Conservation (phyloP, 1,139 yeast genomes). For the Wickerhamiella infanticola region DNA sequence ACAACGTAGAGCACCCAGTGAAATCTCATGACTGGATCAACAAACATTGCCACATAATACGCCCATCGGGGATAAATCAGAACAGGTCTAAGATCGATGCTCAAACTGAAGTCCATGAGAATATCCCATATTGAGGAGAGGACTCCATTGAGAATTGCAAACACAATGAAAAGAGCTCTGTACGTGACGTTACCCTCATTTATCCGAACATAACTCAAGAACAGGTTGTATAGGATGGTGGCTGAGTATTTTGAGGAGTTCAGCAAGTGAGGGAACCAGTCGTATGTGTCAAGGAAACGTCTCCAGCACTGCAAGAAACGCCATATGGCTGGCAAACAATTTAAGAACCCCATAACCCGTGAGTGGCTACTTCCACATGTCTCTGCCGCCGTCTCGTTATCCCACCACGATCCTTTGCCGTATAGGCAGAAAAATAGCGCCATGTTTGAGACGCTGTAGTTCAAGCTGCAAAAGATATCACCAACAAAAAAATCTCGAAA, state of each 20-base stretch:
- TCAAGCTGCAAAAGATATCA: slow-evolving; percentile 74
- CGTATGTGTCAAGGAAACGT: slow-evolving; percentile 86
- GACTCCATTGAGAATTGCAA: slow-evolving; percentile 61
- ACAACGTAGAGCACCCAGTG: slow-evolving; percentile 77
- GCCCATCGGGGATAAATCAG: slow-evolving; percentile 41
- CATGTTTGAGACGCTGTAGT: slow-evolving; percentile 74
- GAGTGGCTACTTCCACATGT: slow-evolving; percentile 70
- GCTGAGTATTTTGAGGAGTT: slow-evolving; percentile 65
- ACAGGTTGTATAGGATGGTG: slow-evolving; percentile 51
- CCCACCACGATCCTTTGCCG: slow-evolving; percentile 27
- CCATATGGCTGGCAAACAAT: slow-evolving; percentile 78
- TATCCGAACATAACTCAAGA: slow-evolving; percentile 71
- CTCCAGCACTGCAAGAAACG: slow-evolving; percentile 80
- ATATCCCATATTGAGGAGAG: slow-evolving; percentile 74
- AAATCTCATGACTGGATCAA: slow-evolving; percentile 61
- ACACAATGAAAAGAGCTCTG: slow-evolving; percentile 47
- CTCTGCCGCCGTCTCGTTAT: slow-evolving; percentile 33
- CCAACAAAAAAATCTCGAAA: slow-evolving; percentile 88
- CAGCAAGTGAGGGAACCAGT: slow-evolving; percentile 95
- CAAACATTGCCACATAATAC: slow-evolving; percentile 60
- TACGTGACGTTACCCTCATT: slow-evolving; percentile 27
- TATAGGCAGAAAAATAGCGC: slow-evolving; percentile 78
- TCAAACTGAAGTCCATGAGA: slow-evolving; percentile 87
- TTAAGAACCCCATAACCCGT: slow-evolving; percentile 60
- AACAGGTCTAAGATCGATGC: slow-evolving; percentile 50